These are phyloP conservation scores for Bipolaris cookei DNA, from an alignment of 2,329 filamentous ascomycete genomes.

Conservation along the genomic window DNA sequence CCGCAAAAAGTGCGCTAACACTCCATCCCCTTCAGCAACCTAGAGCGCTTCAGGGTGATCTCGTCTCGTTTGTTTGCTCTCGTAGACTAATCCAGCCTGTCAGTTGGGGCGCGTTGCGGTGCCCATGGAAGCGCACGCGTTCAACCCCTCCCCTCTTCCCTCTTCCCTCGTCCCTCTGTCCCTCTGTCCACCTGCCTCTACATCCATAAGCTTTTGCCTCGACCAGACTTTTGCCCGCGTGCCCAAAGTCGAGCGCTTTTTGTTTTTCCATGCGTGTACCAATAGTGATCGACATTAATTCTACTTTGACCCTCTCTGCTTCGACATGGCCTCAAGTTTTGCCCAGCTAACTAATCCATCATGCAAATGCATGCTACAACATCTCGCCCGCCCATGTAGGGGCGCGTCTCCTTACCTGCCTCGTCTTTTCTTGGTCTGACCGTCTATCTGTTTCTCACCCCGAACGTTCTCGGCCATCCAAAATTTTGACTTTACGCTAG, in stretches of 20 bases:
- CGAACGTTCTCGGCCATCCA: neutral
- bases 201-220: conserved; percentile 10
- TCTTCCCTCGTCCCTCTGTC: conserved; percentile 8
- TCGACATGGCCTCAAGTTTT: neutral
- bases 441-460: neutral
- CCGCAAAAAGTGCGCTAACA: conserved; percentile 1
- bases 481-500: conserved; percentile 3
- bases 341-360: neutral
- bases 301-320: neutral
- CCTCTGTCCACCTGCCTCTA: conserved; percentile 15
- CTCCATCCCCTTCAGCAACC: conserved; percentile 2
- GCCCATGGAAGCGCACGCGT: conserved; percentile 21
- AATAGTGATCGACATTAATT: neutral
- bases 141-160: conserved; percentile 24
- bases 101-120: conserved; percentile 24
- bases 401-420: neutral
- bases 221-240: conserved; percentile 1
- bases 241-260: neutral
- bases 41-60: conserved; percentile 16
- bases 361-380: neutral
- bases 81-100: conserved; percentile 31
- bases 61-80: conserved; percentile 30
- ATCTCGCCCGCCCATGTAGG: neutral
- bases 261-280: neutral
- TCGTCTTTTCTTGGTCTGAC: neutral